Conservation (phyloP, 192 early-diverging fungal genomes). For the Gamsiella multidivaricata region DNA sequence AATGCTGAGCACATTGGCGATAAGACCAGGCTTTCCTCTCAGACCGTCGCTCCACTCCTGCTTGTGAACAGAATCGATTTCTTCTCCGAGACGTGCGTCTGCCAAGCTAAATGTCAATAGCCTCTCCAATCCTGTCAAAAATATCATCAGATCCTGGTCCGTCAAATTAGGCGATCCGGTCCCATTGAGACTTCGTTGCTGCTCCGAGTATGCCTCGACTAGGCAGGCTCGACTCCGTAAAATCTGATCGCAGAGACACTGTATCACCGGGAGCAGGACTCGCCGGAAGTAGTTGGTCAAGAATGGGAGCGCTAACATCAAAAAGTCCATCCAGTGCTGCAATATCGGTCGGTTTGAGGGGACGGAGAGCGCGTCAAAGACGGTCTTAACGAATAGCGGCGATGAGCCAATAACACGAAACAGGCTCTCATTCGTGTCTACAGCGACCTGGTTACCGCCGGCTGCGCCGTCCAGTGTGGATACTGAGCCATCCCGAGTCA, state of each 20-base stretch:
- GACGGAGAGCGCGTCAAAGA: slow-evolving; percentile 68
- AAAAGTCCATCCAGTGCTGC: slow-evolving; percentile 83
- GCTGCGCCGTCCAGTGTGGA: slow-evolving; percentile 23
- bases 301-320: slow-evolving; percentile 69
- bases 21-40: slow-evolving; percentile 35
- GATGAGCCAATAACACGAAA: slow-evolving; percentile 52
- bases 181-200: neutral
- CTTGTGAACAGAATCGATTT: slow-evolving; percentile 36
- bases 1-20: slow-evolving; percentile 43
- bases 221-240: slow-evolving; percentile 31
- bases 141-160: slow-evolving; percentile 50
- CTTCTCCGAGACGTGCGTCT: slow-evolving; percentile 50
- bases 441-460: neutral
- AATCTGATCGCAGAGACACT: slow-evolving; percentile 73
- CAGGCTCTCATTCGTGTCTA: slow-evolving; percentile 26
- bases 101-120: slow-evolving; percentile 42
- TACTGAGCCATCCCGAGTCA: slow-evolving; percentile 26
- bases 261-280: slow-evolving; percentile 71
- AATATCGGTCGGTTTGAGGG: slow-evolving; percentile 73
- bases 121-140: slow-evolving; percentile 48
- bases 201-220: slow-evolving; percentile 22
- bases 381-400: slow-evolving; percentile 65
- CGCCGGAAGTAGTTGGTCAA: slow-evolving; percentile 69
- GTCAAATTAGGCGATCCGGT: slow-evolving; percentile 30
- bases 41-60: slow-evolving; percentile 50